Conservation (phyloP, 352 stramenopile species). For the Globisporangium perplexum region DNA sequence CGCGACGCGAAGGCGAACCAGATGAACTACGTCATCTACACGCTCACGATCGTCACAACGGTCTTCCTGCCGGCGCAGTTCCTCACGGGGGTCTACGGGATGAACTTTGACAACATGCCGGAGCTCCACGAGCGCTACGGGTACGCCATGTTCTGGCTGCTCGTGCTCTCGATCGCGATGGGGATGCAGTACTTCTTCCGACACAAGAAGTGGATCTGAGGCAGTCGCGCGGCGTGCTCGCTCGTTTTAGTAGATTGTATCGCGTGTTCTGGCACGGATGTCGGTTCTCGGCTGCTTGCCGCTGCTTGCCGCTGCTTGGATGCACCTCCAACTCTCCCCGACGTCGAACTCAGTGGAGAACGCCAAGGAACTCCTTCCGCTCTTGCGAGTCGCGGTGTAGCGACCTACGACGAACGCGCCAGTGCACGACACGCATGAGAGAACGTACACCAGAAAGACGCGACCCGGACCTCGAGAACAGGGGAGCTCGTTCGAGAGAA, state of each 20-base stretch:
- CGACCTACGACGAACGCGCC: conserved; percentile 20
- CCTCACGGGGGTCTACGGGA: conserved; percentile 85
- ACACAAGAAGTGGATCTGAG: conserved; percentile 82
- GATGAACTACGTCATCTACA: conserved; percentile 90
- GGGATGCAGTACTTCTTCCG: conserved; percentile 76
- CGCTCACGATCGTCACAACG: conserved; percentile 86
- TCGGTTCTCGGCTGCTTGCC: background rate
- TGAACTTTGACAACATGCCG: conserved; percentile 90
- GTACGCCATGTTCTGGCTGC: conserved; percentile 80
- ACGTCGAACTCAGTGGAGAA: conserved; percentile 11
- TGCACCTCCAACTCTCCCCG: background rate
- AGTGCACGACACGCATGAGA: background rate
- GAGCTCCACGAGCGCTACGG: conserved; percentile 79
- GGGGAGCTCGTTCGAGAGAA: too few relatives aligned
- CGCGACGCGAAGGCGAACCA: conserved; percentile 78
- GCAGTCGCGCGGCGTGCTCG: background rate
- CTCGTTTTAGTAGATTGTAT: background rate
- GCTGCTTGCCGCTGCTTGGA: too few relatives aligned
- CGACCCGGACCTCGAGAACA: too few relatives aligned
- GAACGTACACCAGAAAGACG: too few relatives aligned
- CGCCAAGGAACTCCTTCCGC: conserved; percentile 35
- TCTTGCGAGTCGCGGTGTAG: conserved; percentile 61
- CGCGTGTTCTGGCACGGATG: too few relatives aligned
- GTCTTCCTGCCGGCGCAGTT: conserved; percentile 87
- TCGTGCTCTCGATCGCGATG: conserved; percentile 61